Percentiles rank a stretch among this genome's conserved stretches.
Evolutionary conservation across 2,329 filamentous ascomycete genomes (phyloP).

Genomic region (Elsinoe arachidis): DNA sequence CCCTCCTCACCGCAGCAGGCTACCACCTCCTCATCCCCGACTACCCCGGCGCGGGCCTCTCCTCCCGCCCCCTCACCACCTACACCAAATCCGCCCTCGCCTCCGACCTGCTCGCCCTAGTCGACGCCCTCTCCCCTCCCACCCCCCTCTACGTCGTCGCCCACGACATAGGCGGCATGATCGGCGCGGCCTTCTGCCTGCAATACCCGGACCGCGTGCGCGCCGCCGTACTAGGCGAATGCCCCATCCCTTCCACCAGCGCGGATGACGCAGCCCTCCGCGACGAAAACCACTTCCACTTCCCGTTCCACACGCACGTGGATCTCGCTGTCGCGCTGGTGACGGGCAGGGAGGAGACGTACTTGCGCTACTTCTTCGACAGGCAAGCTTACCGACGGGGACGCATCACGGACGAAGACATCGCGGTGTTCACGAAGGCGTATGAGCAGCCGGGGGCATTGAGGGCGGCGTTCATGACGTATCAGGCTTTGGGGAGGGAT

Average conservation of each 20-base stretch:
- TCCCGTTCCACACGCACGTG: slow-evolving; percentile 32
- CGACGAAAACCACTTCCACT: slow-evolving; percentile 29
- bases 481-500: slow-evolving; percentile 29
- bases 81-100: slow-evolving; percentile 37
- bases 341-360: slow-evolving; percentile 31
- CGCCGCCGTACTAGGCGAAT: slow-evolving; percentile 36
- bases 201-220: slow-evolving; percentile 28
- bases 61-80: slow-evolving; percentile 28
- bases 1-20: slow-evolving; percentile 26
- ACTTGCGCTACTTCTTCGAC: slow-evolving; percentile 36
- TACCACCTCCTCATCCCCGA: slow-evolving; percentile 36
- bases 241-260: slow-evolving; percentile 31
- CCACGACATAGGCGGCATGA: slow-evolving; percentile 43
- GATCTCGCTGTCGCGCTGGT: slow-evolving; percentile 34
- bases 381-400: slow-evolving; percentile 29
- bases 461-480: slow-evolving; percentile 26
- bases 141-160: slow-evolving; percentile 36
- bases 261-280: slow-evolving; percentile 24
- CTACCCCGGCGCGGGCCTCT: slow-evolving; percentile 32
- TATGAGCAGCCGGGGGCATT: slow-evolving; percentile 30
- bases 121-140: slow-evolving; percentile 26
- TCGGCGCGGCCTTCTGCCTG: slow-evolving; percentile 34
- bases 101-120: slow-evolving; percentile 29
- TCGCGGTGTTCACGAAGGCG: slow-evolving; percentile 32
- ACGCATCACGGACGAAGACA: slow-evolving; percentile 28